Evolutionary conservation across 202 grass and related monocot genomes (phyloP), one percentile per base, ranked within the genome.

Genomic region (Digitaria exilis): DNA sequence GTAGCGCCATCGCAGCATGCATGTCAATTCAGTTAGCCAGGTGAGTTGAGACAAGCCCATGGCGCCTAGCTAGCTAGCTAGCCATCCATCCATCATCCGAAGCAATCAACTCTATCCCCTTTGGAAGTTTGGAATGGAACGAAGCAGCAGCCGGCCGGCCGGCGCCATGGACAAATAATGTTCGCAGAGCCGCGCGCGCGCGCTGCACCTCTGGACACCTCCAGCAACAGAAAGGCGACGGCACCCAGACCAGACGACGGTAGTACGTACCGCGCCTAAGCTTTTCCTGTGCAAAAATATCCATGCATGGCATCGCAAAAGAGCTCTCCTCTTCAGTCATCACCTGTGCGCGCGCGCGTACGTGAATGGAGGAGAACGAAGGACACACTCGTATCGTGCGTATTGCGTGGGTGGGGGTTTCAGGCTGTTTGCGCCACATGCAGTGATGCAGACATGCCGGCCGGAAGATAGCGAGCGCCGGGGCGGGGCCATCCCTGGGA

Each of bases 361-460:
- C 37, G 48, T 51, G 49, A 51, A 51, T 25, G 59, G 50, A 65
- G 43, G 43, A 34, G 43, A 4, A 8, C 22, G 44, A 46, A 46
- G 44, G 44, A 46, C 16, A n/a, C n/a, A 17, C 62, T 6, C 42
- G 65, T 54, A 32, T 6, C 59, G 35, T 51, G 77, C 31, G 60
- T 11, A n/a, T n/a, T 39, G 37, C 37, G 37, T 5, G 37, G 37
- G 65, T 0, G n/a, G 8, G 35, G 55, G 42, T 18, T 72, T 49
- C 19, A 52, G n/a, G 50, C 37, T 39, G 37, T 44, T 61, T 61
- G 55, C 24, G 24, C 24, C 74, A 35, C 44, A 65, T 79, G 76
- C 60, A 62, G 29, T 34, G 61, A 80, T 41, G 77, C 77, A 65
- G 46, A 19, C 74, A 59, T 31, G 51, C 21, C 1, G n/a, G n/a